Conservation (phyloP, 768 basidiomycete species). For the Tulasnella sp. region DNA sequence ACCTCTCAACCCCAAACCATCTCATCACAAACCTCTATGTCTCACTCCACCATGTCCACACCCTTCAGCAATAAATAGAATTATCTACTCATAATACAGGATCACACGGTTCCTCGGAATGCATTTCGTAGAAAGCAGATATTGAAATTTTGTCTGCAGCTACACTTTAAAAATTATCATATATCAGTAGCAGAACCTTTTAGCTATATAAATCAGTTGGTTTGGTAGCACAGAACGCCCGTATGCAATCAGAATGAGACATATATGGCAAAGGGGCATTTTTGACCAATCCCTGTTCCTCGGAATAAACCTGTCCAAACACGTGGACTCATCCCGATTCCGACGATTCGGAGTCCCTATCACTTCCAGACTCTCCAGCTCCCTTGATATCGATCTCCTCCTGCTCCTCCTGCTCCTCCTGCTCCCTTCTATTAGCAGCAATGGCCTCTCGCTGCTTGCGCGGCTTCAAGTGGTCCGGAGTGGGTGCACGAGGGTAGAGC, state of each 20-base stretch:
- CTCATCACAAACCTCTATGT: too few species aligned
- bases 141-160: background rate
- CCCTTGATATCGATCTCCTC: background rate
- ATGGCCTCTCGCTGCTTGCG: background rate
- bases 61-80: too few species aligned
- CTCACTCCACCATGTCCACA: too few species aligned
- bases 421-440: too few species aligned
- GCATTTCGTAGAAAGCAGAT: background rate
- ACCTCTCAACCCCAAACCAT: too few species aligned
- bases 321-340: background rate
- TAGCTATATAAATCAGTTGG: background rate
- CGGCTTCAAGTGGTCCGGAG: background rate
- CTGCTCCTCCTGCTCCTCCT: background rate
- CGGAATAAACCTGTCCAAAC: background rate
- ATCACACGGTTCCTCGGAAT: background rate
- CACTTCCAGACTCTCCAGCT: background rate
- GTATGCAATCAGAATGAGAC: background rate
- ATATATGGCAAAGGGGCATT: background rate
- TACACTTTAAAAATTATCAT: background rate
- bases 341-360: background rate
- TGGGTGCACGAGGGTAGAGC: background rate
- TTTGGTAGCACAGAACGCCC: background rate
- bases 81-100: too few species aligned
- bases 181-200: background rate
- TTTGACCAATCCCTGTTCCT: background rate